Percentiles rank a stretch among this genome's conserved stretches.
Conservation (phyloP, 371 early-diverging fungal genomes). For the Chytridium lagenaria region DNA sequence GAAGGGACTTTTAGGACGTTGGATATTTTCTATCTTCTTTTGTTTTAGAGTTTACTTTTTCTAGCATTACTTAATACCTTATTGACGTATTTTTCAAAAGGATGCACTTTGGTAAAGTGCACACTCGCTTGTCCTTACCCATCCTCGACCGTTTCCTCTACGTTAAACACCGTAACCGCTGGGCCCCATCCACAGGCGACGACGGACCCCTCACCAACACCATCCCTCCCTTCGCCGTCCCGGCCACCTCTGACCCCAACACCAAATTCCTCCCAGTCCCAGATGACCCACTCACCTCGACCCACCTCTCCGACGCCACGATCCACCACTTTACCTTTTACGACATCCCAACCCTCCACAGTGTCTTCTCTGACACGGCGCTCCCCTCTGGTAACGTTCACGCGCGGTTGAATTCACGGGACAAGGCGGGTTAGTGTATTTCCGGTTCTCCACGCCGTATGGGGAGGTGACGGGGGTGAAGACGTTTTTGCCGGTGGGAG, state of each 20-base stretch:
- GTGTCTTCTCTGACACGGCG: slow-evolving; percentile 31
- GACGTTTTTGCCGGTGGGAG: slow-evolving; percentile 30
- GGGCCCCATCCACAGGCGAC: slow-evolving; percentile 21
- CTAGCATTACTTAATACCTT: not conserved
- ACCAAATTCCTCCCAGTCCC: not conserved
- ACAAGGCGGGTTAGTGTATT: slow-evolving; percentile 30
- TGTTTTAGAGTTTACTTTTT: not conserved
- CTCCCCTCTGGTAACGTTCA: slow-evolving; percentile 27
- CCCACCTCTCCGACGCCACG: too few relatives aligned
- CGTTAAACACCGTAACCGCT: slow-evolving; percentile 24
- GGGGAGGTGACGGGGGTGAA: slow-evolving; percentile 33
- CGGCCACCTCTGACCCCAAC: not conserved
- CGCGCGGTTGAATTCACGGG: slow-evolving; percentile 29
- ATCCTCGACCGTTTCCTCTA: slow-evolving; percentile 27
- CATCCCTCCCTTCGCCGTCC: slow-evolving; percentile 5
- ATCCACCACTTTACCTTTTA: slow-evolving; percentile 29
- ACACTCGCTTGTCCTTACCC: slow-evolving; percentile 25
- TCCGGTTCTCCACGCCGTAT: slow-evolving; percentile 28
- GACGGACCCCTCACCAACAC: slow-evolving; percentile 20
- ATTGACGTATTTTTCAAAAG: too few relatives aligned
- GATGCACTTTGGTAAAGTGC: slow-evolving; percentile 34
- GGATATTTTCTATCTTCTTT: not conserved
- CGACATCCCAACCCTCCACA: slow-evolving; percentile 25
- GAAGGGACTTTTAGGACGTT: not conserved
- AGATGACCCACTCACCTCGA: not conserved